These are phyloP conservation scores for Chondrostereum purpureum DNA, from an alignment of 1,284 basidiomycete species.

Conservation along the genomic window DNA sequence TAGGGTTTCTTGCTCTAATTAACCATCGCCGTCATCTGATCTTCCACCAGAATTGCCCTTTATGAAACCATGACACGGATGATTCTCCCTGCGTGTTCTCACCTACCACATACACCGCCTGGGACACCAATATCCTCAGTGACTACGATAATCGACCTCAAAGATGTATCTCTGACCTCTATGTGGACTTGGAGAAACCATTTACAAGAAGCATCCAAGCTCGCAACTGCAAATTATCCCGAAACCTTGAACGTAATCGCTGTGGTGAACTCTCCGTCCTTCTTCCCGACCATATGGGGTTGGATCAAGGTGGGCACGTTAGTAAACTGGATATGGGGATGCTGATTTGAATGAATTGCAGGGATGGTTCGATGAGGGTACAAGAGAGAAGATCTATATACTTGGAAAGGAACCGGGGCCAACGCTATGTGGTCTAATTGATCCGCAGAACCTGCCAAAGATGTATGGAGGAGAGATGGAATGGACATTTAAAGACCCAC, in stretches of 20 bases:
- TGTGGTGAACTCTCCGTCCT: slow-evolving; percentile 69
- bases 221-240: slow-evolving; percentile 75
- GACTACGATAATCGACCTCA: slow-evolving; percentile 71
- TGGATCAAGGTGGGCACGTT: slow-evolving; percentile 49
- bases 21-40: slow-evolving; percentile 7
- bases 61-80: slow-evolving; percentile 66
- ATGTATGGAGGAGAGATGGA: slow-evolving; percentile 62
- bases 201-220: slow-evolving; percentile 63
- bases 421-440: slow-evolving; percentile 45
- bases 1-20: slow-evolving; percentile 21
- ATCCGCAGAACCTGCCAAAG: slow-evolving; percentile 51
- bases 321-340: neutral
- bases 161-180: slow-evolving; percentile 47
- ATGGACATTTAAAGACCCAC: slow-evolving; percentile 62
- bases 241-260: slow-evolving; percentile 63
- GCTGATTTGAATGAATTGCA: slow-evolving; percentile 14
- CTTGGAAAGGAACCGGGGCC: slow-evolving; percentile 28
- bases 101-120: slow-evolving; percentile 47
- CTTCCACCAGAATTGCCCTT: slow-evolving; percentile 37
- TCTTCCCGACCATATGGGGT: slow-evolving; percentile 72
- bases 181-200: slow-evolving; percentile 67
- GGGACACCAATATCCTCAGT: slow-evolving; percentile 57
- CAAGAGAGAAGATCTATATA: slow-evolving; percentile 65
- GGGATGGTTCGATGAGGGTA: slow-evolving; percentile 75
- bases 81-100: slow-evolving; percentile 55